Evolutionary conservation across 805 yeast species (phyloP).

Genomic region (Myxozyma geophila): DNA sequence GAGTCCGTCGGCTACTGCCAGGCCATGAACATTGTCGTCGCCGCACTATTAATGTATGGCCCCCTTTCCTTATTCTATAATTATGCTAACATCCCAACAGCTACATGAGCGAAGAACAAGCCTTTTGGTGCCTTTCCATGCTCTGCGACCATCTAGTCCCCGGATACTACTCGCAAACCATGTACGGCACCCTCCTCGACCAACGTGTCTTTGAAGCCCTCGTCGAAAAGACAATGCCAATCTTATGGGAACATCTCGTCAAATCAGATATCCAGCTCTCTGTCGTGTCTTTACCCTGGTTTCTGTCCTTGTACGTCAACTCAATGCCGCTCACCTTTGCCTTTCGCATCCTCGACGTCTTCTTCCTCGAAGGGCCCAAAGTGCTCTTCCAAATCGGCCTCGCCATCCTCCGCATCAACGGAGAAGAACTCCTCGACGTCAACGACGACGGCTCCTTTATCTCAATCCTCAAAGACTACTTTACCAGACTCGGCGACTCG

Average conservation of each 20-base stretch:
- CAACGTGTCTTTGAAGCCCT: constrained; percentile 91
- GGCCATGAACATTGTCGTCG: constrained; percentile 86
- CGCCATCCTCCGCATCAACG: constrained; percentile 86
- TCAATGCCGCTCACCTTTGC: constrained; percentile 96
- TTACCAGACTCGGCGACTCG: constrained; percentile 67
- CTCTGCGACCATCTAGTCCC: constrained; percentile 87
- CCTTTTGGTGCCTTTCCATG: constrained; percentile 85
- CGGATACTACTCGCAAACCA: constrained; percentile 93
- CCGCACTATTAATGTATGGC: constrained; percentile 53
- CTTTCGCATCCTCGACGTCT: constrained; percentile 85
- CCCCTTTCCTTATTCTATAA: background rate
- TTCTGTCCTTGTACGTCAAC: constrained; percentile 82
- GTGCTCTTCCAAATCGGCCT: constrained; percentile 90
- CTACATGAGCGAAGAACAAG: constrained; percentile 91
- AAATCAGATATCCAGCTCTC: constrained; percentile 86
- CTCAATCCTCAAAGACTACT: constrained; percentile 80
- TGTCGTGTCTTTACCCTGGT: constrained; percentile 96
- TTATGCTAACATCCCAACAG: constrained; percentile 49
- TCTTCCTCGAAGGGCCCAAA: constrained; percentile 86
- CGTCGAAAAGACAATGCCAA: constrained; percentile 87
- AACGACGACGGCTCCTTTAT: constrained; percentile 94
- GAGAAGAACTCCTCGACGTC: constrained; percentile 75
- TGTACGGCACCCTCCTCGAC: constrained; percentile 95
- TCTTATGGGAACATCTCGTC: constrained; percentile 79
- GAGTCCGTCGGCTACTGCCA: constrained; percentile 98